These are phyloP conservation scores for Oryza longistaminata DNA, from an alignment of 176 grass and related monocot species.

Conservation along the genomic window DNA sequence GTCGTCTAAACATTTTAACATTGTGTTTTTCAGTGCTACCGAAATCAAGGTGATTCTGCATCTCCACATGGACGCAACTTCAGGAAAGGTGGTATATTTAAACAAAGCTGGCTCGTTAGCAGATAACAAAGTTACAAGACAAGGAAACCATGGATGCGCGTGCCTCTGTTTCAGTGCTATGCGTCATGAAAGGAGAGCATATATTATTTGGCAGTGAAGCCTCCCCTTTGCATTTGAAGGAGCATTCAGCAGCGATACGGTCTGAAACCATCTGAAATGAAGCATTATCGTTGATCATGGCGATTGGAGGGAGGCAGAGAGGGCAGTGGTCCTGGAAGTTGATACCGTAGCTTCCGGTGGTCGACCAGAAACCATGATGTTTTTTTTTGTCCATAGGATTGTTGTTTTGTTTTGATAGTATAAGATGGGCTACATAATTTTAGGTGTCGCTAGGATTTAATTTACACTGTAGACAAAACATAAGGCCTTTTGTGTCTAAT, in stretches of 20 bases:
- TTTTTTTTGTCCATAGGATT: neutral
- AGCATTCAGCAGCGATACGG: neutral
- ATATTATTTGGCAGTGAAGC: neutral
- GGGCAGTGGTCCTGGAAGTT: neutral
- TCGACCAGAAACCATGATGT: neutral
- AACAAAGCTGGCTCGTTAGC: slow-evolving; percentile 73
- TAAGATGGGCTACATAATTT: neutral
- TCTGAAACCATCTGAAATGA: neutral
- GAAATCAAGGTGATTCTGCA: slow-evolving; percentile 81
- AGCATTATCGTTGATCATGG: neutral
- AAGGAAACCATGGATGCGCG: neutral
- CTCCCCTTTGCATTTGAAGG: neutral
- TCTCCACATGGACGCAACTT: slow-evolving; percentile 52
- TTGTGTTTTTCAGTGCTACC: slow-evolving; percentile 73
- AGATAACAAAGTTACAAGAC: slow-evolving; percentile 45
- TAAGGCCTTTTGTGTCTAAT: neutral
- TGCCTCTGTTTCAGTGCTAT: neutral
- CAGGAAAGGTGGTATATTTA: slow-evolving; percentile 72
- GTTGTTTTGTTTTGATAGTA: neutral
- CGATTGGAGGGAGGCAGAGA: neutral
- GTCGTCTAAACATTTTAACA: neutral
- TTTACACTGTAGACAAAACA: slow-evolving; percentile 1
- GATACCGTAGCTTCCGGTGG: neutral
- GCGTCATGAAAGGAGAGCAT: neutral
- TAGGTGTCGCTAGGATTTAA: neutral